Evolutionary conservation across 257 asterid genomes (phyloP), one percentile per base, ranked within the genome.

Genomic region (Capsicum pubescens): DNA sequence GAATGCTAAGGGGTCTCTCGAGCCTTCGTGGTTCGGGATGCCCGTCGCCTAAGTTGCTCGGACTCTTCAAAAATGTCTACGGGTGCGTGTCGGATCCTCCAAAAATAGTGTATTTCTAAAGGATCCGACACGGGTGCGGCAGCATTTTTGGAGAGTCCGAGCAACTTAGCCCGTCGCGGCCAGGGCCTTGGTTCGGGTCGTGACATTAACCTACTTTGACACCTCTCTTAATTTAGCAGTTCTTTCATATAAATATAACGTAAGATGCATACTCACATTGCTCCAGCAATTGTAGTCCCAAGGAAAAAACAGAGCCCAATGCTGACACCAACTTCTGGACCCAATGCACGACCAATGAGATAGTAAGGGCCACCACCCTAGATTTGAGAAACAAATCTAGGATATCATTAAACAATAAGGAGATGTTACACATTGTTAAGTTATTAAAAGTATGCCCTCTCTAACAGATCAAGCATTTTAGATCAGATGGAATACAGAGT

Each of bases 291-390:
- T 11, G 99, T 98, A 90, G 92, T 96, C 89, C 99, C 99, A 79
- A 96, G 97, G 92, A 96, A 96, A 92, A 96, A 96, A 83, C 99
- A 96, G 57, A 96, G 93, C 82, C 99, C 99, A 74, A 96, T 96
- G 95, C 99, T 96, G 76, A 96, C 98, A 69, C 99, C 99, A 88
- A 96, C 99, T 88, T 96, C 99, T 32, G 99, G 99, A 87, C 98
- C 98, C 95, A 96, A 91, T 84, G 99, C 98, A 86, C 99, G 99
- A 84, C 99, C 99, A 83, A 96, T 96, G 80, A 96, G 98, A 90
- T 96, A 96, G 87, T 96, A 96, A 84, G 99, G 99, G 35, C 99
- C 99, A 82, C 99, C 99, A 83, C 99, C 99, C 99, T 96, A 84
- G 84, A 88, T 82, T 81, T 87, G 76, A 72, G 80, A 72, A 72